Evolutionary conservation across 345 rosid genomes (phyloP), one percentile per base, ranked within the genome.

Genomic region (Cardamine chenopodiifolia): DNA sequence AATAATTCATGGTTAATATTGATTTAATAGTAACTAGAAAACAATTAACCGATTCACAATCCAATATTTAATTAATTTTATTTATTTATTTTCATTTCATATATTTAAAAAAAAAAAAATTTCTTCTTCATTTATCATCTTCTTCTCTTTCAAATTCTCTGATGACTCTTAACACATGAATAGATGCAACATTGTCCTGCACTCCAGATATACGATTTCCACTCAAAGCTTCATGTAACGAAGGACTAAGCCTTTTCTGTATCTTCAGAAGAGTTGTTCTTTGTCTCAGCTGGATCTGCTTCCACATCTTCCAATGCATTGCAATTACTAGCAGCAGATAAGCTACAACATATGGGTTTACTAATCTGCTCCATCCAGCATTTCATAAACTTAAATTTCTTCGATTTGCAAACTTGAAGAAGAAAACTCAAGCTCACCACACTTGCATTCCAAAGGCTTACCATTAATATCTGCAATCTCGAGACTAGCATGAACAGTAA

Each of bases 321-420:
- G 60, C 83, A 68, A 61, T 42, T 74, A 34, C 73, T 83, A 44
- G 48, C 73, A 31, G 62, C 56, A 34, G 53, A 49, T 55, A 78
- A 68, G 68, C 83, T 80, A 58, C 70, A 74, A 47, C 74, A 68
- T 62, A 66, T 67, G 65, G 85, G 71, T 77, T 84, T 88, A 70
- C 78, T 80, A 29, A 84, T 75, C 87, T 92, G 97, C 71, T 89
- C 90, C 83, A 88, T 83, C 99, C 97, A 95, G 79, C 97, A 95
- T 86, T 86, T 95, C 40, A 95, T 69, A 85, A 95, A 95, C 77
- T 86, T 89, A 73, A 84, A 73, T 67, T 89, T 92, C 90, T 95
- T 95, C 0, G 86, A 92, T 59, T 75, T 83, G 70, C 71, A 66
- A 61, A 82, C 80, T 83, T 85, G 13, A 85, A 74, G 77, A 57